Evolutionary conservation across 805 yeast species (phyloP).

Genomic region (Priceomyces fermenticarens): DNA sequence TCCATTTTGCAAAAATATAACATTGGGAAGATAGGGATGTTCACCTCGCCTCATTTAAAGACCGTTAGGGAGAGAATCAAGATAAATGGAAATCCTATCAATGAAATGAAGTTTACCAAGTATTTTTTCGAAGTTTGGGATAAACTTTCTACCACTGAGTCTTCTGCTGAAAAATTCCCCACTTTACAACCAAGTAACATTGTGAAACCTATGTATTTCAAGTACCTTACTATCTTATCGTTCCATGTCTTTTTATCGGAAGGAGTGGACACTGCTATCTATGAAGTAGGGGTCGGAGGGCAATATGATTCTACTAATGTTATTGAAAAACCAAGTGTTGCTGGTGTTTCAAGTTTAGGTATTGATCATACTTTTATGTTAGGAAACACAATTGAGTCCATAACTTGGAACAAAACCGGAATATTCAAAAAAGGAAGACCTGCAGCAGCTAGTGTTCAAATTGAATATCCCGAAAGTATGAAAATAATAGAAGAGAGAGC

Average conservation of each 20-base stretch:
- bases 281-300: slow-evolving; percentile 99
- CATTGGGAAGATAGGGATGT: slow-evolving; percentile 76
- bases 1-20: slow-evolving; percentile 71
- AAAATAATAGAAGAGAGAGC: slow-evolving; percentile 65
- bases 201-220: slow-evolving; percentile 87
- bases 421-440: slow-evolving; percentile 69
- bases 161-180: slow-evolving; percentile 62
- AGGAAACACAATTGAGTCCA: slow-evolving; percentile 83
- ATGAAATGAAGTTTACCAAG: slow-evolving; percentile 74
- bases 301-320: slow-evolving; percentile 95
- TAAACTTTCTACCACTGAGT: slow-evolving; percentile 54
- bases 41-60: slow-evolving; percentile 93
- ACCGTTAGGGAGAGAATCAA: slow-evolving; percentile 89
- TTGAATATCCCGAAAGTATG: slow-evolving; percentile 49
- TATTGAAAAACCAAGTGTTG: slow-evolving; percentile 71
- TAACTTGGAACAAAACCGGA: slow-evolving; percentile 96
- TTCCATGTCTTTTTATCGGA: slow-evolving; percentile 88
- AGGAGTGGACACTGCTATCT: slow-evolving; percentile 89
- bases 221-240: slow-evolving; percentile 82
- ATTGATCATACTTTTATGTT: slow-evolving; percentile 87
- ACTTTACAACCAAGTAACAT: slow-evolving; percentile 60
- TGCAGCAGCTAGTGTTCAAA: slow-evolving; percentile 65
- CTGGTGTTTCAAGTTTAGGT: slow-evolving; percentile 85
- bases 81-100: slow-evolving; percentile 81
- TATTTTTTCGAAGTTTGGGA: slow-evolving; percentile 97